These are phyloP conservation scores for Inonotus obliquus DNA, from an alignment of 1,284 basidiomycete genomes.

Conservation along the genomic window DNA sequence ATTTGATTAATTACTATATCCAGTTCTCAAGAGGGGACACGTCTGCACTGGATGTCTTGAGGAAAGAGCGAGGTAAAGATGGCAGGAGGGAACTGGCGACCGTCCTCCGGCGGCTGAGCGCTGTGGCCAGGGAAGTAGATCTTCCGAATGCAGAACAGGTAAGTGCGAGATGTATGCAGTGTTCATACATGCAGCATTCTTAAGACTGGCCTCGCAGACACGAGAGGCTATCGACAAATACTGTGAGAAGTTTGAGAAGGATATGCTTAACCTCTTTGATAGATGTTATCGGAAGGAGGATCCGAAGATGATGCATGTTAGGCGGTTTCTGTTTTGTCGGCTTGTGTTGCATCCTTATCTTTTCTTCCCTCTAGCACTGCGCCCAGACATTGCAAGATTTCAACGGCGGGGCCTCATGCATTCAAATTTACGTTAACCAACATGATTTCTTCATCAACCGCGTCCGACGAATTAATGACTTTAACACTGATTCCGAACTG, in stretches of 20 bases:
- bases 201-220: slow-evolving; percentile 41
- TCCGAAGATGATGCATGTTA: slow-evolving; percentile 97
- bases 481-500: slow-evolving; percentile 53
- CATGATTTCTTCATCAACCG: slow-evolving; percentile 99
- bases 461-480: slow-evolving; percentile 55
- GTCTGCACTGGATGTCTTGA: slow-evolving; percentile 68
- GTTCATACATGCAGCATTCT: not conserved
- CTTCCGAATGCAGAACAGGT: slow-evolving; percentile 79
- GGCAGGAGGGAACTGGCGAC: slow-evolving; percentile 88
- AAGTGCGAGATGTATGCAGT: slow-evolving; percentile 19
- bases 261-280: slow-evolving; percentile 96
- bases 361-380: slow-evolving; percentile 68
- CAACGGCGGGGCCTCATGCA: slow-evolving; percentile 94
- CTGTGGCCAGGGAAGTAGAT: slow-evolving; percentile 91
- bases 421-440: slow-evolving; percentile 99
- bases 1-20: slow-evolving; percentile 95
- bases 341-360: not conserved
- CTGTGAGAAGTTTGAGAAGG: slow-evolving; percentile 98
- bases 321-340: slow-evolving; percentile 27
- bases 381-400: slow-evolving; percentile 96
- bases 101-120: slow-evolving; percentile 82
- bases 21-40: slow-evolving; percentile 88
- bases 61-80: slow-evolving; percentile 77
- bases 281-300: slow-evolving; percentile 93
- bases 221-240: slow-evolving; percentile 90